Percentiles rank a stretch among this genome's conserved stretches.
Conservation (phyloP, 441 rosid species). For the Codiaeum variegatum region DNA sequence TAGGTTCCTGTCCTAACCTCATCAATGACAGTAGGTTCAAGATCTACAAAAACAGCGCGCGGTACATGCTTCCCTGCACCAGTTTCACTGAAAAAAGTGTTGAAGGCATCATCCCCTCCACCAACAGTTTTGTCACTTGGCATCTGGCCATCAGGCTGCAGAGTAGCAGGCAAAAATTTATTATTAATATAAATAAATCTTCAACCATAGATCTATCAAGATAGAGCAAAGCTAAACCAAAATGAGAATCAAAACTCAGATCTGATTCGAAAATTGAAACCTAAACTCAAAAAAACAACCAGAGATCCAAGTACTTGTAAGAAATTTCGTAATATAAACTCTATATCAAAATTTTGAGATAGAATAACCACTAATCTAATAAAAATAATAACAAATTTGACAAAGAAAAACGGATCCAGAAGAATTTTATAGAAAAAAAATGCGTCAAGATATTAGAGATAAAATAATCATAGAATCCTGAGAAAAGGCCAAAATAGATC, state of each 20-base stretch:
- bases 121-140: no score
- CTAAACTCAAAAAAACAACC: not conserved
- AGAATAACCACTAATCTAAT: not conserved
- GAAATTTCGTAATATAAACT: not conserved
- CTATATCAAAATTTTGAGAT: not conserved
- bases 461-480: no score
- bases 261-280: not conserved
- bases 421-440: not conserved
- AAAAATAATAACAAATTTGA: not conserved
- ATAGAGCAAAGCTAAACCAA: not conserved
- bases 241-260: not conserved
- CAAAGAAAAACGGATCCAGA: not conserved
- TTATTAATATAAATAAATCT: no score
- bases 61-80: no score
- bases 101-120: no score
- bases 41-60: no score
- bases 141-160: no score
- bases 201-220: not conserved
- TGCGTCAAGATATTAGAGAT: not conserved
- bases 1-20: no score
- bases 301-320: not conserved
- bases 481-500: no score
- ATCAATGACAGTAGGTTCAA: no score
- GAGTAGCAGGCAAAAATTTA: no score
- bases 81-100: no score